A percentile compares a stretch with the other conserved stretches of the same genome.
phyloP scores from a whole-genome alignment of 2,329 filamentous ascomycete genomes.

The Cordyceps tenuipes region DNA sequence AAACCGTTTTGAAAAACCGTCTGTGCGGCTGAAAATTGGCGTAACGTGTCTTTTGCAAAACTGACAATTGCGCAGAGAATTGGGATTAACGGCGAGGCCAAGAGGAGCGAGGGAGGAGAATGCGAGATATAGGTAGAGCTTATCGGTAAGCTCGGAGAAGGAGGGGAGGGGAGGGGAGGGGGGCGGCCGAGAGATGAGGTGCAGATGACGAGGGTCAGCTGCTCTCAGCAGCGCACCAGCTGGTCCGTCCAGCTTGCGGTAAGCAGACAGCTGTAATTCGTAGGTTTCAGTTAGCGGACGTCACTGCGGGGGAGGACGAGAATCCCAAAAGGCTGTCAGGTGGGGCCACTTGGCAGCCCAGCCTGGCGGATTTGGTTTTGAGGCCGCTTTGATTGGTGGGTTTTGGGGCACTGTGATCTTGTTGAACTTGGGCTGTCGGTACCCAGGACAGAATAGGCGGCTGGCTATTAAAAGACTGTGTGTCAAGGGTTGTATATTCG shows the following conservation, averaged over 20 bases:
- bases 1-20: not conserved
- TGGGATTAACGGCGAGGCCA: not conserved
- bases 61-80: not conserved
- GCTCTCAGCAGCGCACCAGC: not conserved
- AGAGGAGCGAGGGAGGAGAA: not conserved
- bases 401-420: not conserved
- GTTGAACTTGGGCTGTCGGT: not conserved
- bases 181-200: not conserved
- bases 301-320: not conserved
- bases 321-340: not conserved
- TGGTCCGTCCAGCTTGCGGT: not conserved
- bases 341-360: not conserved
- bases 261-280: not conserved
- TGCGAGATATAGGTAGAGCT: not conserved
- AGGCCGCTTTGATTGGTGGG: not conserved
- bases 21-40: not conserved
- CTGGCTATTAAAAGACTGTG: no score
- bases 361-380: not conserved
- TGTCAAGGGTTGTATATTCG: no score
- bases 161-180: not conserved
- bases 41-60: not conserved
- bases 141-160: not conserved
- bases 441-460: no score
- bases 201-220: constrained; percentile 6
- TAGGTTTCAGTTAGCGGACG: no score